Evolutionary conservation across 192 early-diverging fungal genomes (phyloP).

Genomic region (Coemansia javaensis): DNA sequence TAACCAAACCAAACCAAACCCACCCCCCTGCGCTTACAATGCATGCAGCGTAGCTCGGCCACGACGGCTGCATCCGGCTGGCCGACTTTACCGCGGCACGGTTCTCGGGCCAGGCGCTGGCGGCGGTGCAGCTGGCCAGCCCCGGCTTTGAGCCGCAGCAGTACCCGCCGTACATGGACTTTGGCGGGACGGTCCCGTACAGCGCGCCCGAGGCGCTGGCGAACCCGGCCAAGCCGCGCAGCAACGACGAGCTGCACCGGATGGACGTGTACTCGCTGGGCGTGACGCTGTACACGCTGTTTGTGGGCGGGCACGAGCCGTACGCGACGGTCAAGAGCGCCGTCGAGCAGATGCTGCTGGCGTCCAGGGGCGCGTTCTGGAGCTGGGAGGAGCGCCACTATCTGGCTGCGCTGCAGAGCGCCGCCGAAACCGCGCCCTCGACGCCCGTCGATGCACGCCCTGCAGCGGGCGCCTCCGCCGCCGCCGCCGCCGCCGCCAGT

Average conservation of each 20-base stretch:
- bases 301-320: slow-evolving; percentile 55
- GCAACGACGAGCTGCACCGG: slow-evolving; percentile 28
- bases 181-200: slow-evolving; percentile 55
- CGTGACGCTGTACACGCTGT: slow-evolving; percentile 55
- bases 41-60: slow-evolving; percentile 30
- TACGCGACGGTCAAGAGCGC: slow-evolving; percentile 54
- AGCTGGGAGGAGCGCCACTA: slow-evolving; percentile 52
- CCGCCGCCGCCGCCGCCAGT: slow-evolving; percentile 26
- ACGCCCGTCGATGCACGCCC: slow-evolving; percentile 8
- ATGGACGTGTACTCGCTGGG: slow-evolving; percentile 57
- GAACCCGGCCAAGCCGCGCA: not conserved
- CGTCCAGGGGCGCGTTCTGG: slow-evolving; percentile 62
- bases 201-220: slow-evolving; percentile 56
- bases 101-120: slow-evolving; percentile 29
- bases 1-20: no score
- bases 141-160: slow-evolving; percentile 20
- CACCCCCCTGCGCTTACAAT: no score
- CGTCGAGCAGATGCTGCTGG: slow-evolving; percentile 59
- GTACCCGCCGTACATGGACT: slow-evolving; percentile 41
- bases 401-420: slow-evolving; percentile 20
- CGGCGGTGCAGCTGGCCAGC: slow-evolving; percentile 14
- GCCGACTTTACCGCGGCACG: slow-evolving; percentile 50
- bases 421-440: slow-evolving; percentile 2
- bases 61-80: slow-evolving; percentile 35
- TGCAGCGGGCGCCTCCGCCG: slow-evolving; percentile 13